Conservation (phyloP, 768 basidiomycete species). For the Naganishia vaughanmartiniae region DNA sequence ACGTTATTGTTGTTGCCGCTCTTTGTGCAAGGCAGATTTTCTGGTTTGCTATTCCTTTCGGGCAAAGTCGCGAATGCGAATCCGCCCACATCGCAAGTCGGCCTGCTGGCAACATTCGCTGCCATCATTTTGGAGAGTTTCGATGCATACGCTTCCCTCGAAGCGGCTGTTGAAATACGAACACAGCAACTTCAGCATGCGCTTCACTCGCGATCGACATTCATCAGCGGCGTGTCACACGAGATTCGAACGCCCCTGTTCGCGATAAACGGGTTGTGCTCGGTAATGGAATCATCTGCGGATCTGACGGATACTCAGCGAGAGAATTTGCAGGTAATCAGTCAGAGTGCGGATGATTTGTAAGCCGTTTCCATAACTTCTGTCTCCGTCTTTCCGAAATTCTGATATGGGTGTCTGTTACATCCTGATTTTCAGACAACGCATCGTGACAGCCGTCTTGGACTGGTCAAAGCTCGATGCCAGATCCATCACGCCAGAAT, state of each 20-base stretch:
- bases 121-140: conserved; percentile 25
- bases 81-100: conserved; percentile 21
- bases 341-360: conserved; percentile 39
- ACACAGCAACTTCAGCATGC: conserved; percentile 31
- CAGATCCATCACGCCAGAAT: conserved; percentile 40
- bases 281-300: conserved; percentile 41
- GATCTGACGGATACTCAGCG: conserved; percentile 40
- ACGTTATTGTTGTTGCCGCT: conserved; percentile 6
- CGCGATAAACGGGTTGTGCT: conserved; percentile 36
- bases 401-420: background rate
- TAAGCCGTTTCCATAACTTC: background rate
- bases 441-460: conserved; percentile 44
- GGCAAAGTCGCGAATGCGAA: conserved; percentile 2
- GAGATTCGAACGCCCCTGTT: conserved; percentile 47
- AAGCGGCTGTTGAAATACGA: conserved; percentile 22
- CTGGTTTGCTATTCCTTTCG: conserved; percentile 27
- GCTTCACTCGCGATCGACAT: conserved; percentile 19
- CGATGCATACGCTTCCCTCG: conserved; percentile 20
- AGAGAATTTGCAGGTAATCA: conserved; percentile 43
- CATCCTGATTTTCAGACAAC: conserved; percentile 24
- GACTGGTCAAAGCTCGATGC: conserved; percentile 36
- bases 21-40: conserved; percentile 29
- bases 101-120: conserved; percentile 25
- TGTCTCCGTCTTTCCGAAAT: background rate
- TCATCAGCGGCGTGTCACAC: conserved; percentile 37